A percentile compares a stretch with the other conserved stretches of the same genome.
phyloP scores from a whole-genome alignment of 2,329 filamentous ascomycete genomes.

The Diplocarpon mali region DNA sequence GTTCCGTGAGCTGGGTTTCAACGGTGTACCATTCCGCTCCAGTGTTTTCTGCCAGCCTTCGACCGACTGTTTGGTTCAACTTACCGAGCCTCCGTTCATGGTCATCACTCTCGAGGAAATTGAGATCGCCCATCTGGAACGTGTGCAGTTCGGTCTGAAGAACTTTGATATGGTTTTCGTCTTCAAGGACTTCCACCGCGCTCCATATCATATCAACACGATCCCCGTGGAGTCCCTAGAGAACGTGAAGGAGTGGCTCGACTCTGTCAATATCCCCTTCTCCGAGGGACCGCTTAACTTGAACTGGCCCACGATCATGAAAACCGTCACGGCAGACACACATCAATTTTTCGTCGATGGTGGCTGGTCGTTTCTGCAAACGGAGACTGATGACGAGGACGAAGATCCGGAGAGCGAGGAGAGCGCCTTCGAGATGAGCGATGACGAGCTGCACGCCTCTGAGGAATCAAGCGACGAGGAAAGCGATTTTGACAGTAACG shows the following conservation, averaged over 20 bases:
- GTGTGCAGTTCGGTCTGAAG: slow-evolving; percentile 92
- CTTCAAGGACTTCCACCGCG: slow-evolving; percentile 91
- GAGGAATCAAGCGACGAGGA: slow-evolving; percentile 52
- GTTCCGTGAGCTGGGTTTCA: slow-evolving; percentile 91
- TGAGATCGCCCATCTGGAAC: slow-evolving; percentile 89
- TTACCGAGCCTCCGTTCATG: slow-evolving; percentile 94
- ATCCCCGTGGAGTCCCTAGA: slow-evolving; percentile 94
- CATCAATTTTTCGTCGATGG: slow-evolving; percentile 93
- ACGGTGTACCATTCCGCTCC: slow-evolving; percentile 88
- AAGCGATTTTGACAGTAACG: slow-evolving; percentile 88
- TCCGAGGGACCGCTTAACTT: slow-evolving; percentile 92
- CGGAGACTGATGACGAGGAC: slow-evolving; percentile 78
- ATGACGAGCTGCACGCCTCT: slow-evolving; percentile 58
- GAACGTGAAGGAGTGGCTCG: slow-evolving; percentile 93
- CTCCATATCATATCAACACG: slow-evolving; percentile 91
- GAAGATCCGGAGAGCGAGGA: slow-evolving; percentile 75
- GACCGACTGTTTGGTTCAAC: slow-evolving; percentile 91
- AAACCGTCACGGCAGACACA: slow-evolving; percentile 88
- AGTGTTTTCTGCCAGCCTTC: slow-evolving; percentile 94
- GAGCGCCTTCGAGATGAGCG: slow-evolving; percentile 81
- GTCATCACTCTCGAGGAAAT: slow-evolving; percentile 93
- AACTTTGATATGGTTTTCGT: slow-evolving; percentile 99
- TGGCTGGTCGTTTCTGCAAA: slow-evolving; percentile 85
- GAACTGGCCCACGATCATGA: slow-evolving; percentile 99
- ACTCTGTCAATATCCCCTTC: slow-evolving; percentile 89